These are phyloP conservation scores for Heritiera fomes DNA, from an alignment of 345 rosid genomes.

Conservation along the genomic window DNA sequence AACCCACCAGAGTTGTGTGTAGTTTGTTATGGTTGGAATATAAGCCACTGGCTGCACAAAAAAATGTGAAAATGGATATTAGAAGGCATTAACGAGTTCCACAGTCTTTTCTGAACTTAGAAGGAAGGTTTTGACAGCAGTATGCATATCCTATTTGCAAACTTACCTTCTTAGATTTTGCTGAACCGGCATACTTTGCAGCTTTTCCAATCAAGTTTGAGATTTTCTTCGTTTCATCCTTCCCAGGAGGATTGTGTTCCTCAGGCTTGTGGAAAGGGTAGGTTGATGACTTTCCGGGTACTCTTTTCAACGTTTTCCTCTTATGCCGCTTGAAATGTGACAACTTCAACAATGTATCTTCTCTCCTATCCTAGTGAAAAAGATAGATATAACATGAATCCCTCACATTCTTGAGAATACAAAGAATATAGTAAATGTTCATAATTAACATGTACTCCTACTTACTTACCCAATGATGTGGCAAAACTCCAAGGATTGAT, in stretches of 20 bases:
- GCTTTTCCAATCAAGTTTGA: slow-evolving; percentile 89
- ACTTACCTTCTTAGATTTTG: slow-evolving; percentile 84
- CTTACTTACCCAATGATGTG: slow-evolving; percentile 90
- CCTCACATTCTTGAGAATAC: slow-evolving; percentile 18
- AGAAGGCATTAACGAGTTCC: slow-evolving; percentile 3
- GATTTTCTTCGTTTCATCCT: slow-evolving; percentile 80
- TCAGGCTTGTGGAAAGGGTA: slow-evolving; percentile 94
- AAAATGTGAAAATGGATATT: slow-evolving; percentile 22
- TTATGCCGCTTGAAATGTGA: slow-evolving; percentile 88
- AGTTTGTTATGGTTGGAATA: slow-evolving; percentile 89
- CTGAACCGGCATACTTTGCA: slow-evolving; percentile 76
- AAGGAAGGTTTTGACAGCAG: slow-evolving; percentile 13
- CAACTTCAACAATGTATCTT: slow-evolving; percentile 81
- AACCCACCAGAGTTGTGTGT: slow-evolving; percentile 98
- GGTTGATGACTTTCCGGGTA: slow-evolving; percentile 61
- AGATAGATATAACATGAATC: slow-evolving; percentile 25
- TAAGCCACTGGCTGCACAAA: slow-evolving; percentile 61
- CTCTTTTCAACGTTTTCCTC: slow-evolving; percentile 75
- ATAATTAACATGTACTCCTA: background rate
- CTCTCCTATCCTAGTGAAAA: slow-evolving; percentile 86
- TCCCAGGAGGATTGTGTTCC: slow-evolving; percentile 88
- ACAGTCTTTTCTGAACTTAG: background rate
- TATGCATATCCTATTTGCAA: slow-evolving; percentile 5
- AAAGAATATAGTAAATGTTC: slow-evolving; percentile 6
- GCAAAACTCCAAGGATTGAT: slow-evolving; percentile 91